Evolutionary conservation across 1,284 basidiomycete species (phyloP).

Genomic region (Fereydounia khargensis): DNA sequence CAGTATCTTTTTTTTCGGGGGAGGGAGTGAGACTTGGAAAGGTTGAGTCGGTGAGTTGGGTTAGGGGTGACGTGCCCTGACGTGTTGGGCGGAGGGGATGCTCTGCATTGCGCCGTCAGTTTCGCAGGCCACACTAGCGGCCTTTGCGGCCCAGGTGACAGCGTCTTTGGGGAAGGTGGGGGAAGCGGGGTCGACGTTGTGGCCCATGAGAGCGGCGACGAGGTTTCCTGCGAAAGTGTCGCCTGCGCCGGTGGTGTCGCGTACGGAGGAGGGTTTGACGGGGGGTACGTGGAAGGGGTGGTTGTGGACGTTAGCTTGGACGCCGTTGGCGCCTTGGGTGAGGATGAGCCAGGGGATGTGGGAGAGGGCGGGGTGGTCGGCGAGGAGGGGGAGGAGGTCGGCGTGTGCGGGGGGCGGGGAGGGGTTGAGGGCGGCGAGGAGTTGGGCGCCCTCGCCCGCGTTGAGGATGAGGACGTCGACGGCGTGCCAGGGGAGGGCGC

Average conservation of each 20-base stretch:
- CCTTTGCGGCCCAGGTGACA: slow-evolving; percentile 31
- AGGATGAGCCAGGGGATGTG: slow-evolving; percentile 46
- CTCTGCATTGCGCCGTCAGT: slow-evolving; percentile 52
- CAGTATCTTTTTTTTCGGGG: too few species aligned
- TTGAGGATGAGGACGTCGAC: slow-evolving; percentile 64
- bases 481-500: slow-evolving; percentile 60
- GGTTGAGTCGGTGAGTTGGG: too few species aligned
- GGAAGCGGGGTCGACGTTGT: slow-evolving; percentile 9
- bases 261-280: slow-evolving; percentile 33
- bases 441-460: slow-evolving; percentile 60
- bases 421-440: slow-evolving; percentile 41
- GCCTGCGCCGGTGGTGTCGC: slow-evolving; percentile 55
- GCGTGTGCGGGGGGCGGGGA: background rate
- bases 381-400: slow-evolving; percentile 26
- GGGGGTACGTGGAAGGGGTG: slow-evolving; percentile 29
- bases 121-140: slow-evolving; percentile 52
- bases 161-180: slow-evolving; percentile 13
- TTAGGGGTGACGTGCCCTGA: slow-evolving; percentile 17
- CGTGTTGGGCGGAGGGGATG: slow-evolving; percentile 38
- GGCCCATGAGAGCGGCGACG: slow-evolving; percentile 39
- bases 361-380: slow-evolving; percentile 13
- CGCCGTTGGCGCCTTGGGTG: slow-evolving; percentile 44
- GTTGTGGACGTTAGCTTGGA: slow-evolving; percentile 34
- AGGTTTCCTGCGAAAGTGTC: slow-evolving; percentile 55
- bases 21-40: too few species aligned